These are phyloP conservation scores for Apiospora kogelbergensis DNA, from an alignment of 2,329 filamentous ascomycete species.

Conservation along the genomic window DNA sequence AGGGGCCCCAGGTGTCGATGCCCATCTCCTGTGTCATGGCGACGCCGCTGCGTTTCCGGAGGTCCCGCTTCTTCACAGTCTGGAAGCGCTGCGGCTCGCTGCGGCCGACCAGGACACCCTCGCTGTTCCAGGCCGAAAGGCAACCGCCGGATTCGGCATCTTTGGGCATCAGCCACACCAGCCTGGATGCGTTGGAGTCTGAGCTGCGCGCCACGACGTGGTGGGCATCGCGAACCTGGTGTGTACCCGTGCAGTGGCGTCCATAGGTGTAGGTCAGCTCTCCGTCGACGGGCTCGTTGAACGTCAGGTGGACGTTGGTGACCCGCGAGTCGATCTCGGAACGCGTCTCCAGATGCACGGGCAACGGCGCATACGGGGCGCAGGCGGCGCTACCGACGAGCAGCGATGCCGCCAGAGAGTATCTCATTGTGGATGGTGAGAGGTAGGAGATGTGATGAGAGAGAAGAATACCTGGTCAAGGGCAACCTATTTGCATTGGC, in stretches of 20 bases:
- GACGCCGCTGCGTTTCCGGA: constrained; percentile 30
- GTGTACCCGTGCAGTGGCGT: constrained; percentile 23
- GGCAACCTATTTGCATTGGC: too few relatives aligned
- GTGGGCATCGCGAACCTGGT: constrained; percentile 22
- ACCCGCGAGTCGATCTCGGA: constrained; percentile 32
- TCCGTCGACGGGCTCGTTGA: constrained; percentile 24
- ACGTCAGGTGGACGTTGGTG: constrained; percentile 33
- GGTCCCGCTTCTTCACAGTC: constrained; percentile 24
- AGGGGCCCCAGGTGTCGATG: constrained; percentile 51
- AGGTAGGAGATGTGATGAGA: background rate
- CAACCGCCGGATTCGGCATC: constrained; percentile 34
- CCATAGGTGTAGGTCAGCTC: constrained; percentile 34
- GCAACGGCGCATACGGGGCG: constrained; percentile 19
- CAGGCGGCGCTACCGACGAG: constrained; percentile 11
- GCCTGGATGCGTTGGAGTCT: constrained; percentile 24
- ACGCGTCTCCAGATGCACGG: constrained; percentile 36
- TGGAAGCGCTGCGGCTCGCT: constrained; percentile 33
- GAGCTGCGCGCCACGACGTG: constrained; percentile 25
- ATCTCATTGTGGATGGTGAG: background rate
- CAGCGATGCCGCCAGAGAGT: constrained; percentile 10
- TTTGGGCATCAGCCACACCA: constrained; percentile 35
- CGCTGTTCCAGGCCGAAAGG: constrained; percentile 39
- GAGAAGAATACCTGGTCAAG: too few relatives aligned
- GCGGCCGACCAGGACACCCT: constrained; percentile 33
- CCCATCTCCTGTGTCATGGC: constrained; percentile 52